phyloP scores from a whole-genome alignment of 805 yeast species.

The Spathaspora girioi region DNA sequence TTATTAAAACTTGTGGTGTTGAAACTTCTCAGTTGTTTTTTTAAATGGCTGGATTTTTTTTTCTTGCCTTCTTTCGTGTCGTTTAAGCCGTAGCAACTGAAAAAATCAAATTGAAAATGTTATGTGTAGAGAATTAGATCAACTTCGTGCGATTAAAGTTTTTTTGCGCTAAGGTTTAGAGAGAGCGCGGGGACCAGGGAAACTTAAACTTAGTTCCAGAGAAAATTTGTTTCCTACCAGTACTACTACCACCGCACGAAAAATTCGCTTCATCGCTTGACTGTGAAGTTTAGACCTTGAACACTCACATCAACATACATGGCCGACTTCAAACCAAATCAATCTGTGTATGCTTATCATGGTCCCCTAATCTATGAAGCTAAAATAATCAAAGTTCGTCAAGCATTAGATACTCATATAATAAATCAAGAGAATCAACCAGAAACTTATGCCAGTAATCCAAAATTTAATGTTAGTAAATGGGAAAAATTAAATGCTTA shows the following conservation, averaged over 20 bases:
- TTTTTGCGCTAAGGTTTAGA: too few relatives aligned
- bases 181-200: too few relatives aligned
- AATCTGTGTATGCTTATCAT: constrained; percentile 66
- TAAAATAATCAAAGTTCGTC: constrained; percentile 62
- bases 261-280: too few relatives aligned
- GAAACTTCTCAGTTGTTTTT: too few relatives aligned
- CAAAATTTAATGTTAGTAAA: constrained; percentile 8
- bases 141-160: too few relatives aligned
- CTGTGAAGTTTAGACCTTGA: too few relatives aligned
- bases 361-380: constrained; percentile 92
- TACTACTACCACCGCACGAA: background rate
- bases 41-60: too few relatives aligned
- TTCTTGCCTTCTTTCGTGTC: too few relatives aligned
- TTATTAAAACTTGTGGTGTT: too few relatives aligned
- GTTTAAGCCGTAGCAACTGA: too few relatives aligned
- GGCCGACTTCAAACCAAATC: constrained; percentile 14
- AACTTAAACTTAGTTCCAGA: background rate
- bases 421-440: constrained; percentile 37
- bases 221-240: background rate
- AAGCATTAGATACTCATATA: constrained; percentile 44
- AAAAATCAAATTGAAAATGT: too few relatives aligned
- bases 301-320: background rate
- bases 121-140: too few relatives aligned
- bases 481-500: constrained; percentile 37
- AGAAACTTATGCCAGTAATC: constrained; percentile 27